Conservation (phyloP, 176 grass and related monocot genomes). For the Aegilops longissima region DNA sequence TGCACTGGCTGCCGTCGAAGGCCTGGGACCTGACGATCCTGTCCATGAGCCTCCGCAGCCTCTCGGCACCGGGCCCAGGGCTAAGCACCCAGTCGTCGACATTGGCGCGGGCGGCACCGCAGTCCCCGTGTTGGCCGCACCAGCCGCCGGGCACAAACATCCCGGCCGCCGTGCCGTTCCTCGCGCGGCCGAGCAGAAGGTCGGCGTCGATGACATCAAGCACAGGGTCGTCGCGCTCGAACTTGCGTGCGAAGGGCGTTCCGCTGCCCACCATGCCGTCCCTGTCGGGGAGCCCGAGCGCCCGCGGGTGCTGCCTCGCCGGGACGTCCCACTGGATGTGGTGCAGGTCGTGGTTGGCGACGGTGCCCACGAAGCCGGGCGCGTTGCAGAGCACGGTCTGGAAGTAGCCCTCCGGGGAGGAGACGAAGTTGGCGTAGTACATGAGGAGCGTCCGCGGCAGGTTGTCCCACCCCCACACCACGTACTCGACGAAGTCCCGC, state of each 20-base stretch:
- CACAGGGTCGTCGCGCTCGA: slow-evolving; percentile 36
- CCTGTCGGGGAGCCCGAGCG: slow-evolving; percentile 41
- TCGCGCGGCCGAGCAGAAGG: slow-evolving; percentile 31
- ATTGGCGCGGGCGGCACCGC: background rate
- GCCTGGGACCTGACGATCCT: slow-evolving; percentile 37
- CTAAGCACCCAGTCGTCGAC: slow-evolving; percentile 33
- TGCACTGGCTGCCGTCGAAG: slow-evolving; percentile 52
- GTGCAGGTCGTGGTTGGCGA: slow-evolving; percentile 84
- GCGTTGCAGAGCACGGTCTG: slow-evolving; percentile 90
- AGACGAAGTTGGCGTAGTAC: slow-evolving; percentile 95
- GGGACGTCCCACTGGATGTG: slow-evolving; percentile 81
- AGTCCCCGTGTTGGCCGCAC: slow-evolving; percentile 3
- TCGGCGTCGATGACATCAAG: slow-evolving; percentile 50
- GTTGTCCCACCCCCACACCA: slow-evolving; percentile 91
- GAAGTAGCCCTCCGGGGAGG: slow-evolving; percentile 90
- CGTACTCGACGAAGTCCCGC: slow-evolving; percentile 69
- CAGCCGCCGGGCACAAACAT: slow-evolving; percentile 33
- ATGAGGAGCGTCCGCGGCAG: slow-evolving; percentile 84
- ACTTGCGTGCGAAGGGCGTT: slow-evolving; percentile 54
- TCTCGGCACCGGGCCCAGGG: slow-evolving; percentile 31
- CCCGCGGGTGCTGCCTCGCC: slow-evolving; percentile 72
- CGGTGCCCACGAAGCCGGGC: slow-evolving; percentile 45
- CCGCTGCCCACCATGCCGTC: slow-evolving; percentile 40
- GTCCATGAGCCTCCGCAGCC: slow-evolving; percentile 38
- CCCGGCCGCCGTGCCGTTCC: background rate